Evolutionary conservation across 2,329 filamentous ascomycete genomes (phyloP).

Genomic region (Aspergillus costaricaensis): DNA sequence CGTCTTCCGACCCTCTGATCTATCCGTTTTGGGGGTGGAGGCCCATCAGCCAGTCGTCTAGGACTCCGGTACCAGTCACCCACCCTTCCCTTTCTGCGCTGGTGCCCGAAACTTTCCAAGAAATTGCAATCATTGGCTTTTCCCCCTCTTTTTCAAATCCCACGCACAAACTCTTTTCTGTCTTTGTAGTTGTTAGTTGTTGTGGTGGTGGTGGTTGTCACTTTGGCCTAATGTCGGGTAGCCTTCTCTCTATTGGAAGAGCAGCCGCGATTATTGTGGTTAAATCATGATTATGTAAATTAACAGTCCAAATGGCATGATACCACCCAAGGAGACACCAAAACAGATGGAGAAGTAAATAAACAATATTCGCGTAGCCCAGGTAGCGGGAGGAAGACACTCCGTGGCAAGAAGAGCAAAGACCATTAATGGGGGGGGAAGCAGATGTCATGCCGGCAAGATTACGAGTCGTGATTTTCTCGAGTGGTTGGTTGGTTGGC

Average conservation of each 20-base stretch:
- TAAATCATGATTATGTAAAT: too few relatives aligned
- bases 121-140: background rate
- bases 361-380: background rate
- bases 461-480: slow-evolving; percentile 5
- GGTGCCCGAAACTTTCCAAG: slow-evolving; percentile 19
- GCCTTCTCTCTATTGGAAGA: too few relatives aligned
- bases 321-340: background rate
- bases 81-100: slow-evolving; percentile 14
- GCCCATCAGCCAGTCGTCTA: slow-evolving; percentile 3
- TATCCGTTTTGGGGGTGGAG: slow-evolving; percentile 8
- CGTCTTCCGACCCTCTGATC: slow-evolving; percentile 1
- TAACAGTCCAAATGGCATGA: too few relatives aligned
- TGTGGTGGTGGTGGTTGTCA: too few relatives aligned
- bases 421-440: background rate
- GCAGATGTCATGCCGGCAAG: slow-evolving; percentile 17
- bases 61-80: slow-evolving; percentile 7
- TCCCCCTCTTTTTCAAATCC: background rate
- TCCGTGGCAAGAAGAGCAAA: background rate
- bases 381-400: background rate
- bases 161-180: background rate
- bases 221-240: too few relatives aligned
- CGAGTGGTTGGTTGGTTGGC: background rate
- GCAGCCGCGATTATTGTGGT: too few relatives aligned
- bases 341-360: too few relatives aligned
- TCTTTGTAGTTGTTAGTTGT: slow-evolving; percentile 2